phyloP scores from a whole-genome alignment of 1,284 basidiomycete genomes.

The Erythrobasidium hasegawianum region DNA sequence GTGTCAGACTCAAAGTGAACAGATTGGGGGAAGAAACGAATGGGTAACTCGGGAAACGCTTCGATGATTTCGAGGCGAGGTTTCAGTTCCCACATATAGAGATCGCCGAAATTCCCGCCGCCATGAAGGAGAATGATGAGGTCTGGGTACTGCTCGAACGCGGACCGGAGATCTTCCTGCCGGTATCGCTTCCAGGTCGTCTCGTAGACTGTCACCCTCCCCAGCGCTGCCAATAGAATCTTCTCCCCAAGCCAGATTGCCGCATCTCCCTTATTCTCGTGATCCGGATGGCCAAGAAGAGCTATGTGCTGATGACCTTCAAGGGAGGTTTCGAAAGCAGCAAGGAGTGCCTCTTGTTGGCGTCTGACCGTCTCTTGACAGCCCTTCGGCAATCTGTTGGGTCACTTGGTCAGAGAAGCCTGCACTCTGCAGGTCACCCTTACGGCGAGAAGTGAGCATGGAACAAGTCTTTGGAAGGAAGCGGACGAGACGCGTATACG shows the following conservation, averaged over 20 bases:
- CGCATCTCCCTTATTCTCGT: constrained; percentile 5
- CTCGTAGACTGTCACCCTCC: background rate
- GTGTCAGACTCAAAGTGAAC: constrained; percentile 1
- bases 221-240: constrained; percentile 11
- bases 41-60: background rate
- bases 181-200: background rate
- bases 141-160: background rate
- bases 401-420: too few species aligned
- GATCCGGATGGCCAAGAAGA: constrained; percentile 1
- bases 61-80: constrained; percentile 1
- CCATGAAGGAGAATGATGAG: background rate
- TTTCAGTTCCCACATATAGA: background rate
- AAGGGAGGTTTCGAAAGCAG: background rate
- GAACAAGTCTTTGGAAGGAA: too few species aligned
- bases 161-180: background rate
- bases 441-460: too few species aligned
- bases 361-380: background rate
- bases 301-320: background rate
- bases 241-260: constrained; percentile 20
- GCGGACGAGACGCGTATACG: too few species aligned
- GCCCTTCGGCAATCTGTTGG: background rate
- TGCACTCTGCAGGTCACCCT: too few species aligned
- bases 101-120: constrained; percentile 15
- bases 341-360: background rate
- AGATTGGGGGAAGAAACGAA: constrained; percentile 14